Evolutionary conservation across 768 basidiomycete genomes (phyloP), one percentile per base, ranked within the genome.

Genomic region (Leccinum variicolor): DNA sequence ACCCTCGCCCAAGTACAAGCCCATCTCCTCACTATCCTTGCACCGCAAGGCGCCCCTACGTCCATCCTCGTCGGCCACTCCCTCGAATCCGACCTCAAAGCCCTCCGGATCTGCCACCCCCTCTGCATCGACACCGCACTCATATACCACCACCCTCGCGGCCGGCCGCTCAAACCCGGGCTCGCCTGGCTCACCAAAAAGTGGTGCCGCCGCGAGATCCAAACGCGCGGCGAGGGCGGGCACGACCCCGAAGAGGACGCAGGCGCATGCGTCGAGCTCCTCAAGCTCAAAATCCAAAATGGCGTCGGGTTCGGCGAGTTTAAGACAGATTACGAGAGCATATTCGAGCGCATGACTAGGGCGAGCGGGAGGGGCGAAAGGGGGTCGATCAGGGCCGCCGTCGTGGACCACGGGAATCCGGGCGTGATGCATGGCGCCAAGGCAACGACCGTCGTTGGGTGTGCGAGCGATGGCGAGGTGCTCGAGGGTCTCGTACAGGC

Each of bases 211-310:
- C 82, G 89, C 52, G 91, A 94, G 64, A 98, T 99, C 45, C 96
- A 98, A 72, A 84, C 81, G 0, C 76, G 83, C 0, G 92, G 92
- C 0, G 88, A 89, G 51, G 89, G 88, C 2, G 93, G 93, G 3
- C 96, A 98, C 70, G 90, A 97, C 61, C 92, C 94, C 3, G 92
- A 94, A 64, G 96, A 98, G 69, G 96, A 98, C 64, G 95, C 96
- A 0, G 78, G 87, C 19, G 90, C 95, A 1, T 94, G 94, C 65
- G 62, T 93, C 10, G 94, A 96, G 58, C 76, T 99, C 29, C 69
- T 99, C 21, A 81, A 82, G 66, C 84, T 88, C 68, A 98, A 99
- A 73, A 64, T 97, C 21, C 82, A 84, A 50, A 77, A 85, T 60
- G 93, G 87, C 0, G 79, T 81, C 0, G 88, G 86, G 1, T 98